Conservation (phyloP, 78 protist genomes). For the Chrysochromulina parva region DNA sequence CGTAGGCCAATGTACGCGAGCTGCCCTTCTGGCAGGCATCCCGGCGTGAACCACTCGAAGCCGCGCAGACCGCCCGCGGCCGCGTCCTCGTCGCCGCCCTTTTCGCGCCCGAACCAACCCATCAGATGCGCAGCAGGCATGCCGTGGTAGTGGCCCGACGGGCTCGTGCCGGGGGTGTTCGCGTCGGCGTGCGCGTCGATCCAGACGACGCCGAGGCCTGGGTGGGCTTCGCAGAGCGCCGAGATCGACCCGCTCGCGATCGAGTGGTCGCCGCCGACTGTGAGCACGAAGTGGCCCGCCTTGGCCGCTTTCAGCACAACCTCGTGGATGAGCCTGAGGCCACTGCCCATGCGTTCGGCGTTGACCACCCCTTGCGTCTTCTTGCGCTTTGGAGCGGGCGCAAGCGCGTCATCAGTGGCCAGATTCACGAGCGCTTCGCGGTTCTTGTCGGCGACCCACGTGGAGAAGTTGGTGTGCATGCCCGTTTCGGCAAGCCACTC, state of each 20-base stretch:
- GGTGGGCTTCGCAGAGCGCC: background rate
- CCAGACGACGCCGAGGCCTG: conserved; percentile 46
- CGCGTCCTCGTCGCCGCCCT: too few species aligned
- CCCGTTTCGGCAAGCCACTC: background rate
- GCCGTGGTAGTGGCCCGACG: conserved; percentile 57
- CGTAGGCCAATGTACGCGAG: conserved; percentile 51
- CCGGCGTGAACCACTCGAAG: background rate
- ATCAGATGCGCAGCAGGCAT: conserved; percentile 54
- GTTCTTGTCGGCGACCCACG: background rate
- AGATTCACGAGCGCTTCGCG: background rate
- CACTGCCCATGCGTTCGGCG: background rate
- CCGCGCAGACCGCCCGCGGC: background rate
- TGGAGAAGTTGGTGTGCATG: background rate
- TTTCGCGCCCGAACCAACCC: background rate
- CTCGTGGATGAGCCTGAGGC: background rate
- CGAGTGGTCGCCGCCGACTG: conserved; percentile 48
- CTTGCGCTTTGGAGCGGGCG: background rate
- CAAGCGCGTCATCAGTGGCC: background rate
- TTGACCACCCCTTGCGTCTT: too few species aligned
- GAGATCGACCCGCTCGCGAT: conserved; percentile 8
- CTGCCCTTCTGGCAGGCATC: background rate
- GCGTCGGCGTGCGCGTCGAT: conserved; percentile 67
- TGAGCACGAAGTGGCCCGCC: background rate
- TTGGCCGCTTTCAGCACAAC: background rate
- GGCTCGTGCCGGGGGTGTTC: conserved; percentile 35